Evolutionary conservation across 495 filamentous ascomycete genomes (phyloP).

Genomic region (Stereocaulon alpinum): DNA sequence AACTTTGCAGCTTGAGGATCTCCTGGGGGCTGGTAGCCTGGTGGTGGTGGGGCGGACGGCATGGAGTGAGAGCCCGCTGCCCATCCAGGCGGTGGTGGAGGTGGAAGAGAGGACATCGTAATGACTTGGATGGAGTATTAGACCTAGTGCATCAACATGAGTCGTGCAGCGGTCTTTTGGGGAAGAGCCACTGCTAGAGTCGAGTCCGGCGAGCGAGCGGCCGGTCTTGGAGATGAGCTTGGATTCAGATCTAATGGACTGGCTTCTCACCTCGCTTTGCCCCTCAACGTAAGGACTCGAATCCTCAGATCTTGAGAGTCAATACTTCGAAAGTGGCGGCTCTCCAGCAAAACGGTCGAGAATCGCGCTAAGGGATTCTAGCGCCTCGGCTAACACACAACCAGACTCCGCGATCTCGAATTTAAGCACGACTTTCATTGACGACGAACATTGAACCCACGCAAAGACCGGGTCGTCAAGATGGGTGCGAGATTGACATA

Average conservation of each 20-base stretch:
- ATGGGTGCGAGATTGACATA: slow-evolving; percentile 62
- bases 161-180: neutral
- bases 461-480: slow-evolving; percentile 41
- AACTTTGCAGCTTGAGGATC: slow-evolving; percentile 91
- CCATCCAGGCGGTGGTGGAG: slow-evolving; percentile 73
- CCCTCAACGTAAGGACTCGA: neutral
- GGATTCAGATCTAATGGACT: neutral
- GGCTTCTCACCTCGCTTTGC: neutral
- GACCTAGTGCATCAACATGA: slow-evolving; percentile 4
- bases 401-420: slow-evolving; percentile 6
- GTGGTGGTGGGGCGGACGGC: slow-evolving; percentile 72
- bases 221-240: neutral
- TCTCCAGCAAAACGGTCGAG: slow-evolving; percentile 7
- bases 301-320: neutral
- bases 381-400: slow-evolving; percentile 14
- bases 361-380: slow-evolving; percentile 1
- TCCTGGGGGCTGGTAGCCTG: slow-evolving; percentile 73
- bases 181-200: neutral
- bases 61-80: slow-evolving; percentile 64
- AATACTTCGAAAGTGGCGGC: slow-evolving; percentile 3
- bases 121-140: slow-evolving; percentile 2
- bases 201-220: neutral
- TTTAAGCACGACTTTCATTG: slow-evolving; percentile 31
- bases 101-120: slow-evolving; percentile 69
- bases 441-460: slow-evolving; percentile 19